phyloP scores from a whole-genome alignment of 2,329 filamentous ascomycete genomes.

The Epichloe scottii region DNA sequence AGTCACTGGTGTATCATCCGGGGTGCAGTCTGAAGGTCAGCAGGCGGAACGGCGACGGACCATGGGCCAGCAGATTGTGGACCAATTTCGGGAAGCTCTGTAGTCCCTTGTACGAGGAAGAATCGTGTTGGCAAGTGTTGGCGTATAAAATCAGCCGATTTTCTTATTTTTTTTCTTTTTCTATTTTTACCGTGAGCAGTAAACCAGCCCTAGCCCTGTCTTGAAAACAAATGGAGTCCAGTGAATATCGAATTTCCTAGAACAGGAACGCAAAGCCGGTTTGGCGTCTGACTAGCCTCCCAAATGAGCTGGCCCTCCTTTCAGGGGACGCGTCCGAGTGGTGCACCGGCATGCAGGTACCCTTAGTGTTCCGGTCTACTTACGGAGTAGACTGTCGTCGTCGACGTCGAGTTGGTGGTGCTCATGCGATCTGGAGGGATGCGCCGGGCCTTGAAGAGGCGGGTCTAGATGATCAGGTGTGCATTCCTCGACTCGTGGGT shows the following conservation, averaged over 20 bases:
- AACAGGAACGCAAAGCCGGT: background rate
- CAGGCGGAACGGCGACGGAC: conserved; percentile 42
- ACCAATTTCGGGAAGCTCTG: conserved; percentile 39
- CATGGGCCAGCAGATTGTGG: conserved; percentile 48
- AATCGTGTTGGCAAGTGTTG: background rate
- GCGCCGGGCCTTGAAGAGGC: too few relatives aligned
- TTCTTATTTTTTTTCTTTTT: too few relatives aligned
- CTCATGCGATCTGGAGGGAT: too few relatives aligned
- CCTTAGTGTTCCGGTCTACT: background rate
- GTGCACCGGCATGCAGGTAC: background rate
- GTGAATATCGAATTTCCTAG: background rate
- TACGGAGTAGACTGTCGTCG: too few relatives aligned
- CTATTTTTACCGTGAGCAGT: too few relatives aligned
- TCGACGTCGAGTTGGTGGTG: too few relatives aligned
- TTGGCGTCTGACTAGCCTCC: background rate
- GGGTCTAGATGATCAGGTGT: too few relatives aligned
- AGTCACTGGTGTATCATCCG: conserved; percentile 29
- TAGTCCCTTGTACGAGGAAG: conserved; percentile 9
- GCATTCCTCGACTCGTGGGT: too few relatives aligned
- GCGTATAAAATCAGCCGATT: background rate
- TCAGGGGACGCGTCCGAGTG: background rate
- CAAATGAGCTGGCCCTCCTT: background rate
- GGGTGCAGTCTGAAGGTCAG: conserved; percentile 32
- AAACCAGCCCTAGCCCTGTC: too few relatives aligned
- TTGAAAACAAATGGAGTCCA: too few relatives aligned